Base-by-base conservation (phyloP, 768 basidiomycete genomes). In the Lenzites betulinus region DNA sequence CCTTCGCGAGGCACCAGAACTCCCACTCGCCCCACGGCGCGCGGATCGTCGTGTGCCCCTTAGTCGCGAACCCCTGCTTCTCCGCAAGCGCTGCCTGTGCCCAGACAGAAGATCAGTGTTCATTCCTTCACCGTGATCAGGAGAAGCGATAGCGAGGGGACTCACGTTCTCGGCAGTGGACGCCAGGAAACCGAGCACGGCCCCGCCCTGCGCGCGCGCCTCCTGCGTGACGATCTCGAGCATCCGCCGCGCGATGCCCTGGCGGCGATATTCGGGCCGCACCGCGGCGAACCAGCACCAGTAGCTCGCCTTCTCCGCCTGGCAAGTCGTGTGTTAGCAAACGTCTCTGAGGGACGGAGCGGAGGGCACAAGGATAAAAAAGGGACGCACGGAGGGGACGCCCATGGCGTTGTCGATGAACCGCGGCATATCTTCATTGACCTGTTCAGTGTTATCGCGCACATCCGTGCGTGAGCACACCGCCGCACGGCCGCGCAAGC, bases 281-380 rank as follows among this genome's bases (percentile, higher is more conserved):
- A 66, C 62, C 42, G 58, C 48, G 13, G 62, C 65, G 23, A 62
- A 42, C 53, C 50, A 59, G 59, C 65, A 66, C 59, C 58, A 66
- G 49, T 64, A 63, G 22, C 48, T 43, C 7, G 44, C 46, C 26
- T 36, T 28, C 51, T 66, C 58, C 4, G 52, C 39, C 54, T 62
- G 41, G n/a, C n/a, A n/a, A n/a, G n/a, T n/a, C n/a, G n/a, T n/a
- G n/a, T n/a, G 48, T 23, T 18, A 46, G 16, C 9, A 20, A 20
- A 9, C 20, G 26, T 30, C 12, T 23, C 12, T 50, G 36, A 43
- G 28, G 36, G 22, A 52, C n/a, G 30, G 35, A 35, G 6, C 30
- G 50, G 25, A n/a, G 18, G 7, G n/a, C n/a, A n/a, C n/a, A 18
- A 5, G 20, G 43, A 22, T n/a, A 20, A 20, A 18, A n/a, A n/a